Conservation (phyloP, 768 basidiomycete genomes). For the Pholiota conissans region DNA sequence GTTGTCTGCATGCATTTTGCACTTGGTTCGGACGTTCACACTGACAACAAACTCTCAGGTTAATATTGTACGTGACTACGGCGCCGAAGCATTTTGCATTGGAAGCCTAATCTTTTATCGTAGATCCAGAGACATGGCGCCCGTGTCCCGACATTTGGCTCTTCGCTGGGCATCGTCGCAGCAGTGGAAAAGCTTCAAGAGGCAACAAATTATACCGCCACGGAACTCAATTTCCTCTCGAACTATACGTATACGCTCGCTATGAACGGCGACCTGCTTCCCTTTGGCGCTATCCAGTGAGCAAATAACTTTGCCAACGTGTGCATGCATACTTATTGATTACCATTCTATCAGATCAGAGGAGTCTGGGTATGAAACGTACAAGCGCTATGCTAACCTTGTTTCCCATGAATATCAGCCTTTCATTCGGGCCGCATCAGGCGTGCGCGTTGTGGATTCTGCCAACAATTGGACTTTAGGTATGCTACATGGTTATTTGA, state of each 20-base stretch:
- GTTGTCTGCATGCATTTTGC: not conserved
- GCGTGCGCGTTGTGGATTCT: conserved; percentile 61
- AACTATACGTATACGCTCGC: conserved; percentile 63
- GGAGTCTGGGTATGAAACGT: conserved; percentile 52
- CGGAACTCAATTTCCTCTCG: conserved; percentile 54
- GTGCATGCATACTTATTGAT: not conserved
- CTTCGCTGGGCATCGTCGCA: conserved; percentile 38
- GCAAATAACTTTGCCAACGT: conserved; percentile 14
- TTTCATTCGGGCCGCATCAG: conserved; percentile 47
- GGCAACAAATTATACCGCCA: conserved; percentile 43
- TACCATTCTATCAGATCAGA: conserved; percentile 25
- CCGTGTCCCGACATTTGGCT: conserved; percentile 65
- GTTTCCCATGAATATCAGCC: conserved; percentile 46
- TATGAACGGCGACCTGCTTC: conserved; percentile 51
- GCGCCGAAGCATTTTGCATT: not conserved
- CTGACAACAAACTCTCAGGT: not conserved
- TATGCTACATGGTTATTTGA: conserved; percentile 22
- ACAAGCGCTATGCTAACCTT: conserved; percentile 52
- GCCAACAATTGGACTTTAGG: conserved; percentile 74
- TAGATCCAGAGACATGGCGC: conserved; percentile 84
- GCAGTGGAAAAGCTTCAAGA: conserved; percentile 56
- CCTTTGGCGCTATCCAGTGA: conserved; percentile 66
- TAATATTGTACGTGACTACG: conserved; percentile 1
- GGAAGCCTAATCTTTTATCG: not conserved
- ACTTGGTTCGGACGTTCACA: not conserved